A percentile compares a stretch with the other conserved stretches of the same genome.
phyloP scores from a whole-genome alignment of 179 eudicot genomes.

The Beta lomatogona region DNA sequence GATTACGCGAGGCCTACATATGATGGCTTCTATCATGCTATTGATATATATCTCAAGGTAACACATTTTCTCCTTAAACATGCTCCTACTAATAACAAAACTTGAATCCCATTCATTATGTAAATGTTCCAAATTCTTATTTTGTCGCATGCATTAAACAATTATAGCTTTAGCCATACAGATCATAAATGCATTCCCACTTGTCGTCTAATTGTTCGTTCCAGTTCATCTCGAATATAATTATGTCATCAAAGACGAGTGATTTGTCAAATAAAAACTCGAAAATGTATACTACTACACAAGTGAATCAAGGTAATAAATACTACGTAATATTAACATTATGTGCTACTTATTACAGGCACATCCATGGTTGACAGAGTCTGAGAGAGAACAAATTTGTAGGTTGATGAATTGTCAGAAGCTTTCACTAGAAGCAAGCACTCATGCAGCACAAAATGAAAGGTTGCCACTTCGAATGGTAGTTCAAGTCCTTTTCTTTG shows the following conservation, averaged over 20 bases:
- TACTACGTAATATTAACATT: background rate
- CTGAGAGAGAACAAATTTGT: constrained; percentile 78
- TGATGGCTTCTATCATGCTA: constrained; percentile 78
- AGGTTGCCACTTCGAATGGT: constrained; percentile 80
- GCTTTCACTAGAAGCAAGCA: constrained; percentile 82
- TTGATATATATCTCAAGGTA: constrained; percentile 81
- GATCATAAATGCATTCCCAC: too few relatives aligned
- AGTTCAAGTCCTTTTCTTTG: constrained; percentile 85
- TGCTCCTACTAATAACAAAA: background rate
- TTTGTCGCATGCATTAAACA: background rate
- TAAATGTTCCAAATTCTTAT: background rate
- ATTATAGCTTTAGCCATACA: background rate
- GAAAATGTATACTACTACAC: too few relatives aligned
- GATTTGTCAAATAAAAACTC: too few relatives aligned
- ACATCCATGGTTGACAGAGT: constrained; percentile 79
- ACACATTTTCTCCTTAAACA: background rate
- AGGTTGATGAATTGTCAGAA: constrained; percentile 82
- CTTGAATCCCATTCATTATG: too few relatives aligned
- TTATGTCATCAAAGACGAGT: too few relatives aligned
- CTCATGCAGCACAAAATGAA: constrained; percentile 89
- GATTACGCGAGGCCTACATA: constrained; percentile 74
- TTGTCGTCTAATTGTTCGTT: too few relatives aligned
- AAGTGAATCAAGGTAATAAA: background rate
- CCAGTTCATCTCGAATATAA: too few relatives aligned
- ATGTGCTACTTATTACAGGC: constrained; percentile 42